Evolutionary conservation across 1,139 yeast genomes (phyloP), one percentile per base, ranked within the genome.

Genomic region (Suhomyces taliae): DNA sequence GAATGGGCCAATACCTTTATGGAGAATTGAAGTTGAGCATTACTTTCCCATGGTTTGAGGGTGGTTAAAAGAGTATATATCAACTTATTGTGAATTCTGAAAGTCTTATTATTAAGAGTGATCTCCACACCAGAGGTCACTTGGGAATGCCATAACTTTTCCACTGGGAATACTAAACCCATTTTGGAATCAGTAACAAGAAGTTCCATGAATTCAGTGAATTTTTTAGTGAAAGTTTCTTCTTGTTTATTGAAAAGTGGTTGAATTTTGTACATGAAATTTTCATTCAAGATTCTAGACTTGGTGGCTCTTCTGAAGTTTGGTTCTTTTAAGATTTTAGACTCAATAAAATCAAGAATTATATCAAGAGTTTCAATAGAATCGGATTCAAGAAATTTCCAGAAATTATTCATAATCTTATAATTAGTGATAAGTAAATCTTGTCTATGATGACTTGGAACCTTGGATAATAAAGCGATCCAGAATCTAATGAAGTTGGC

Each of bases 11-110:
- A 67, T 14, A 87, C 76, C n/a, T 68, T 62, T 8, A 81, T 59
- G 1, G 78, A 78, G 27, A 87, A 72, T 34, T 78, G 76, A 48
- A 85, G 70, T 56, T 90, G 95, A 33, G 68, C 55, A 14, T 76
- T 76, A 52, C 87, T 85, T 53, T 87, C 91, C 89, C 93, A 86
- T 0, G 97, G 95, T 58, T 87, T 89, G 53, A 91, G 71, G 27
- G 76, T 70, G 8, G 83, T 82, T 26, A 90, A 61, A 8, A 90
- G 66, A 2, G 84, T 77, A 56, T 82, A 83, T 4, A 90, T 65
- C 34, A 86, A 70, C 57, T 85, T 85, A 62, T 91, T 91, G 56
- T 83, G 76, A 34, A 86, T 70, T 53, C 70, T 79, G 66, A 83
- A 86, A 5, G 68, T 66, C 44, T 70, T 74, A 43, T 75, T 76